phyloP scores from a whole-genome alignment of 257 asterid species.

The Salvia splendens region DNA sequence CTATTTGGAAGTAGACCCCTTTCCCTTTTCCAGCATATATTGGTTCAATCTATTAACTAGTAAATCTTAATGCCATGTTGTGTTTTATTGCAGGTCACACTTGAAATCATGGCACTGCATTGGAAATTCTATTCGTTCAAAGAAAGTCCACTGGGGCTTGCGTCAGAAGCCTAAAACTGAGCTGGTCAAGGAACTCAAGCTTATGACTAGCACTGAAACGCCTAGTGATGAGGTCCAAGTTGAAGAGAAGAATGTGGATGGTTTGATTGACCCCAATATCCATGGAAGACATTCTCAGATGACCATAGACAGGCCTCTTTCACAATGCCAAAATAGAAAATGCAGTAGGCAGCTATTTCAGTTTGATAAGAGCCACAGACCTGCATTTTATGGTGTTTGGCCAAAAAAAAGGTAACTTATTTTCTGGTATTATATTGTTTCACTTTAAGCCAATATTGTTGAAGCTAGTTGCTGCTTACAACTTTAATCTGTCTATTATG shows the following conservation, averaged over 20 bases:
- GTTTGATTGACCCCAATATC: conserved; percentile 39
- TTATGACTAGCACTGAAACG: conserved; percentile 46
- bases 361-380: conserved; percentile 77
- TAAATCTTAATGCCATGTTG: conserved; percentile 1
- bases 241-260: conserved; percentile 46
- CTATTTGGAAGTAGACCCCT: conserved; percentile 60
- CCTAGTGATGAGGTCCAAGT: conserved; percentile 48
- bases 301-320: conserved; percentile 25
- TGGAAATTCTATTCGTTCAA: conserved; percentile 44
- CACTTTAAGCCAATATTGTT: not conserved
- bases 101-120: conserved; percentile 53
- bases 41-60: not conserved
- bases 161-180: conserved; percentile 69
- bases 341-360: conserved; percentile 57
- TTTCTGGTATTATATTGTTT: conserved; percentile 4
- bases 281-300: conserved; percentile 37
- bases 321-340: conserved; percentile 31
- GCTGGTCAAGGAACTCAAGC: conserved; percentile 70
- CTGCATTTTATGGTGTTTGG: conserved; percentile 84
- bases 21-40: not conserved
- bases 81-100: conserved; percentile 52
- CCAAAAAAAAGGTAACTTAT: conserved; percentile 57
- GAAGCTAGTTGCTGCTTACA: not conserved
- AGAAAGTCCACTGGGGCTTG: conserved; percentile 59
- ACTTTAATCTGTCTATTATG: too few species aligned